Evolutionary conservation across 129 eudicot species (phyloP).

Genomic region (Flaveria bidentis): DNA sequence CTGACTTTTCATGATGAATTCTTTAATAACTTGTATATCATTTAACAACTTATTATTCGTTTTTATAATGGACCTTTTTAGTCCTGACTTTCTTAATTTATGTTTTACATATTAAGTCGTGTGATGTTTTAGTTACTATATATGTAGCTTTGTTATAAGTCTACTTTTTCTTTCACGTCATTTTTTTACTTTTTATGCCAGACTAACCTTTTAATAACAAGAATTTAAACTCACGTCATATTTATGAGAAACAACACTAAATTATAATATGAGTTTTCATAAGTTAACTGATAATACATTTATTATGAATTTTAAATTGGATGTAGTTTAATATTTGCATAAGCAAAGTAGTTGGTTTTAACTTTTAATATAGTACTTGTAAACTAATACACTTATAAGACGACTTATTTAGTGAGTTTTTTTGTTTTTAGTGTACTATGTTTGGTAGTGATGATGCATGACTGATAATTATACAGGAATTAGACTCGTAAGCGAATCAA

Average conservation of each 20-base stretch:
- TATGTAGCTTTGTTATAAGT: neutral
- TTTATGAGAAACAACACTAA: too few relatives aligned
- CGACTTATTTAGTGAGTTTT: neutral
- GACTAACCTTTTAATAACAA: too few relatives aligned
- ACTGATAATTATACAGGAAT: constrained; percentile 44
- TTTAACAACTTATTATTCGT: neutral
- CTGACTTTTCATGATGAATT: neutral
- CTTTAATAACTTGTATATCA: neutral
- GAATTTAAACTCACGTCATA: too few relatives aligned
- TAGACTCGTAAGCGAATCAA: constrained; percentile 51
- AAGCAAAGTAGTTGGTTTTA: neutral
- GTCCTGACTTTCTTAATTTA: neutral
- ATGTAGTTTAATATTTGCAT: neutral
- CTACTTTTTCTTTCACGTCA: neutral
- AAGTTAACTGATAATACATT: too few relatives aligned
- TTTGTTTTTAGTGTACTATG: neutral
- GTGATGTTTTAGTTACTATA: neutral
- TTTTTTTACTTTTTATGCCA: too few relatives aligned
- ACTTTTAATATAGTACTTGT: neutral
- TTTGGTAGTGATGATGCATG: neutral
- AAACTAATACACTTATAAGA: neutral
- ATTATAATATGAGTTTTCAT: too few relatives aligned
- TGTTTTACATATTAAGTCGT: neutral
- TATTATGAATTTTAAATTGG: neutral
- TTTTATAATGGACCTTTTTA: neutral